Evolutionary conservation across 2,329 filamentous ascomycete species (phyloP).

Genomic region (Cladosporium sp.): DNA sequence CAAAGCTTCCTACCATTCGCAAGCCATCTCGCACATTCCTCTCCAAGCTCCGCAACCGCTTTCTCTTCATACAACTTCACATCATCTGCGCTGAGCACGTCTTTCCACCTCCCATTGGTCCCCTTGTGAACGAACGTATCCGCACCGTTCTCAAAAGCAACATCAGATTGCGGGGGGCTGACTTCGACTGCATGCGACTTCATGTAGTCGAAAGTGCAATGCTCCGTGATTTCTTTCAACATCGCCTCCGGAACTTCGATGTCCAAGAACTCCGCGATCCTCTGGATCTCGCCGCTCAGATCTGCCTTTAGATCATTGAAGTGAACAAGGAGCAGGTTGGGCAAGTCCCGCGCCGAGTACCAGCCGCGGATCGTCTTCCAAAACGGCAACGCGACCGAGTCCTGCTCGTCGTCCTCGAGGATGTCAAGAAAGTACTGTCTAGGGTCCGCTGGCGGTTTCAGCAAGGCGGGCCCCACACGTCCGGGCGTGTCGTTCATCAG

Average conservation of each 20-base stretch:
- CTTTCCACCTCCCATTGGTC: constrained; percentile 6
- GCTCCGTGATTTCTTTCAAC: background rate
- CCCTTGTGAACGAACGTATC: constrained; percentile 3
- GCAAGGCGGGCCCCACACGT: background rate
- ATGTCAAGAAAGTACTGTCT: constrained; percentile 8
- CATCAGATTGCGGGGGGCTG: background rate
- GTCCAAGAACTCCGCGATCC: constrained; percentile 5
- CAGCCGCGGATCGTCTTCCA: constrained; percentile 1
- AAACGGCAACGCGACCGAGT: background rate
- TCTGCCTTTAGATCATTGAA: constrained; percentile 6
- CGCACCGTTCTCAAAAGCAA: background rate
- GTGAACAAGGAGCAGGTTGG: constrained; percentile 2
- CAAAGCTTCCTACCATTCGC: background rate
- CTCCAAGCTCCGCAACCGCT: background rate
- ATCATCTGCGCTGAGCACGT: background rate
- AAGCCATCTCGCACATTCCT: constrained; percentile 1
- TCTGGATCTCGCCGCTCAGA: background rate
- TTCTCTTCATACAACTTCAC: constrained; percentile 4
- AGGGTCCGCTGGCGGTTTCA: background rate
- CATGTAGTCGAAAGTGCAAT: constrained; percentile 5
- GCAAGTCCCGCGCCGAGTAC: background rate
- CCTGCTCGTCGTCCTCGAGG: background rate
- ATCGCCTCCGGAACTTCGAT: background rate
- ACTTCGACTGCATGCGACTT: background rate
- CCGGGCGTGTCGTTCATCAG: background rate